phyloP scores from a whole-genome alignment of 805 yeast species.

The Saturnispora mendoncae region DNA sequence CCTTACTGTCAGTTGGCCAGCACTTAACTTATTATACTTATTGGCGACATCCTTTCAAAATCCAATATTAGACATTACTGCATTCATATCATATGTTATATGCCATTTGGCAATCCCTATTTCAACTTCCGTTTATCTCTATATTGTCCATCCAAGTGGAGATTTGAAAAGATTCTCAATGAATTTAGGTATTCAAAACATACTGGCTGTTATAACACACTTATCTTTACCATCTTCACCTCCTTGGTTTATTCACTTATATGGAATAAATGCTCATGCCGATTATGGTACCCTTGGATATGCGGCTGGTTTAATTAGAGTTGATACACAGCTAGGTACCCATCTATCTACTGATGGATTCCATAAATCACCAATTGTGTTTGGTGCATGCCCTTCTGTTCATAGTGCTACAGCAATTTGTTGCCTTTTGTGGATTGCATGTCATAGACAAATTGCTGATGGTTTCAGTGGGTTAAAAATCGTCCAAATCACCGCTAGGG shows the following conservation, averaged over 20 bases:
- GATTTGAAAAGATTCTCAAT: slow-evolving; percentile 43
- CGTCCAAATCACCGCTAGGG: slow-evolving; percentile 18
- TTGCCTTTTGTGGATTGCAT: slow-evolving; percentile 1
- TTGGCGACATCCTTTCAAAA: slow-evolving; percentile 31
- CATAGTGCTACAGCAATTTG: slow-evolving; percentile 60
- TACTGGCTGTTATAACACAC: slow-evolving; percentile 53
- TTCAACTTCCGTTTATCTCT: slow-evolving; percentile 51
- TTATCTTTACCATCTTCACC: slow-evolving; percentile 61
- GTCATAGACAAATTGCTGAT: not conserved
- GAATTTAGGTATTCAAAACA: slow-evolving; percentile 53
- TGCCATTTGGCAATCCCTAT: slow-evolving; percentile 55
- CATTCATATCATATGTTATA: slow-evolving; percentile 57
- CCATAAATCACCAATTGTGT: slow-evolving; percentile 60
- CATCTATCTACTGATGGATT: slow-evolving; percentile 53
- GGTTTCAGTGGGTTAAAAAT: too few species aligned
- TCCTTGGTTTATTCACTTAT: slow-evolving; percentile 60
- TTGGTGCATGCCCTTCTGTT: slow-evolving; percentile 68
- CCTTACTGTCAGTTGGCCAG: slow-evolving; percentile 33
- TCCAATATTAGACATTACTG: slow-evolving; percentile 41
- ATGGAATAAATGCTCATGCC: slow-evolving; percentile 47
- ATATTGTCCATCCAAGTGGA: slow-evolving; percentile 62
- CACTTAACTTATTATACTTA: slow-evolving; percentile 38
- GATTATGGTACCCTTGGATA: slow-evolving; percentile 57
- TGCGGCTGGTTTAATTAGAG: slow-evolving; percentile 62
- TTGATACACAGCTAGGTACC: slow-evolving; percentile 55